phyloP scores from a whole-genome alignment of 2,329 filamentous ascomycete species.

The Aphanoascus verrucosus region DNA sequence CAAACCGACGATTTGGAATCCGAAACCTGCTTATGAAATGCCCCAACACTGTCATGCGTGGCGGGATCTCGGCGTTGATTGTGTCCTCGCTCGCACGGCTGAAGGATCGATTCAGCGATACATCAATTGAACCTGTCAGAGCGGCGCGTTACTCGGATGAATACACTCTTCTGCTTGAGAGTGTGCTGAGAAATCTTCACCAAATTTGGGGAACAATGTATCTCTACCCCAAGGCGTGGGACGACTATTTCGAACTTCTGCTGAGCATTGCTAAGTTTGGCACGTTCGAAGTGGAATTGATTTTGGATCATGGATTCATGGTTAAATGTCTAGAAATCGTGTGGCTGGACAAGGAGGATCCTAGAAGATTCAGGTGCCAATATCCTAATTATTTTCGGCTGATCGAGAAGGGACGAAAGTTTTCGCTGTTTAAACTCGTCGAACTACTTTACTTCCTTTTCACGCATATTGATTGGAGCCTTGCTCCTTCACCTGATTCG shows the following conservation, averaged over 20 bases:
- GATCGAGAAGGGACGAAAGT: conserved; percentile 39
- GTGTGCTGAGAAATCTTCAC: conserved; percentile 40
- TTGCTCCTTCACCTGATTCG: conserved; percentile 21
- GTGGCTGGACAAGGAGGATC: conserved; percentile 45
- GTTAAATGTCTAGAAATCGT: conserved; percentile 50
- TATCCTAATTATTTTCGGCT: conserved; percentile 39
- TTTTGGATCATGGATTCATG: conserved; percentile 54
- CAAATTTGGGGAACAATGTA: conserved; percentile 55
- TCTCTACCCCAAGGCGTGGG: conserved; percentile 55
- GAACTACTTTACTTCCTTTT: conserved; percentile 34
- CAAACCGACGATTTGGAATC: conserved; percentile 46
- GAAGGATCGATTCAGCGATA: conserved; percentile 29
- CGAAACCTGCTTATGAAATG: conserved; percentile 55
- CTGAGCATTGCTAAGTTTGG: conserved; percentile 55
- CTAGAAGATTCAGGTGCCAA: conserved; percentile 43
- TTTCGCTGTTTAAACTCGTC: conserved; percentile 34
- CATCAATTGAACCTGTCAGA: conserved; percentile 20
- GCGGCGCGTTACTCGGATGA: conserved; percentile 21
- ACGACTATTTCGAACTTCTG: conserved; percentile 64
- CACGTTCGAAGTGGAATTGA: conserved; percentile 44
- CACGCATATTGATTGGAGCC: conserved; percentile 29
- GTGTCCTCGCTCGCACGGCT: conserved; percentile 45
- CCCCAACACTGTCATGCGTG: conserved; percentile 47
- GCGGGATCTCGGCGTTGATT: conserved; percentile 43
- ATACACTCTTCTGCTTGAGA: conserved; percentile 24